phyloP scores from a whole-genome alignment of 2,329 filamentous ascomycete species.

The Allantophomopsis lycopodina region DNA sequence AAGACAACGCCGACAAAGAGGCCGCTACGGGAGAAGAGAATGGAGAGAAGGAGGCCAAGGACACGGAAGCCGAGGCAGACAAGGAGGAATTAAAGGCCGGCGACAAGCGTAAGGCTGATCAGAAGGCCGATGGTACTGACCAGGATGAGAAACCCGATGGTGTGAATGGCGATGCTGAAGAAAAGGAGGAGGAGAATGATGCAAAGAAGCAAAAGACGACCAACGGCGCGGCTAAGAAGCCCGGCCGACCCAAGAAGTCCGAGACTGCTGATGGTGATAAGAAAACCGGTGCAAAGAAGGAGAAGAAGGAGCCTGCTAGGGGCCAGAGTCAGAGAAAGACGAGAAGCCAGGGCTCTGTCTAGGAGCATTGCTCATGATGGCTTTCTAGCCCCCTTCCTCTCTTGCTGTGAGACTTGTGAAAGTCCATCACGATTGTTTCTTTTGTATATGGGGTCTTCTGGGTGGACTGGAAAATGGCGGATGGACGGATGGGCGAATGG shows the following conservation, averaged over 20 bases:
- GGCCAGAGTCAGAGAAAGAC: slow-evolving; percentile 14
- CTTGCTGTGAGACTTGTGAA: no score
- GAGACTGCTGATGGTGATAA: slow-evolving; percentile 1
- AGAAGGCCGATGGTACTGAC: slow-evolving; percentile 8
- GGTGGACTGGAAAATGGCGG: no score
- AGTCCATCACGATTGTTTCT: no score
- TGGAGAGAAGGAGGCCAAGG: slow-evolving; percentile 17
- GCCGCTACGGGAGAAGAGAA: slow-evolving; percentile 15
- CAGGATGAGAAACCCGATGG: slow-evolving; percentile 4
- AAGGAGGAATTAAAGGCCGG: slow-evolving; percentile 10
- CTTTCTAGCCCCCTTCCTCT: no score
- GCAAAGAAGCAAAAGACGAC: slow-evolving; percentile 4
- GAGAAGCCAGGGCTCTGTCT: slow-evolving; percentile 11
- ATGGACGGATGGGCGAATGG: no score
- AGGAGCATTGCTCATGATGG: no score
- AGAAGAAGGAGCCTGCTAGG: slow-evolving; percentile 14
- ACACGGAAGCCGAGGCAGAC: slow-evolving; percentile 18
- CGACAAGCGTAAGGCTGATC: slow-evolving; percentile 14
- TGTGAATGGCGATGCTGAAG: slow-evolving; percentile 5
- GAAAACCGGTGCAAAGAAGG: slow-evolving; percentile 8
- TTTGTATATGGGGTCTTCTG: no score
- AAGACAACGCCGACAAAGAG: slow-evolving; percentile 19
- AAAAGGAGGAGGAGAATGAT: slow-evolving; percentile 1
- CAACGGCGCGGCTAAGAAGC: slow-evolving; percentile 9
- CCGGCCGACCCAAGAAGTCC: slow-evolving; percentile 10